phyloP scores from a whole-genome alignment of 306 rosid species.

The Castanea crenata region DNA sequence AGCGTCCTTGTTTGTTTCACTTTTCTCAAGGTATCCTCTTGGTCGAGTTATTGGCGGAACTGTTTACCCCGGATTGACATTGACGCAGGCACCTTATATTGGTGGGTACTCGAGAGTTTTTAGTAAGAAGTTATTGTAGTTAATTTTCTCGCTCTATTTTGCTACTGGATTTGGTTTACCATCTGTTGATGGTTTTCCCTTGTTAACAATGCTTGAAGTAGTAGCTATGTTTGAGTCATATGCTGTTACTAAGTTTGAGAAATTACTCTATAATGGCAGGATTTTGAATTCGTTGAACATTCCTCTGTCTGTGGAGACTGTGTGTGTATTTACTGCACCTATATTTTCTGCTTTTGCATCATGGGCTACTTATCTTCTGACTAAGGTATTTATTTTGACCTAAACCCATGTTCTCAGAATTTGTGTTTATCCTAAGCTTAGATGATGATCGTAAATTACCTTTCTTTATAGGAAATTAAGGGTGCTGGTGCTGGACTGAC shows the following conservation, averaged over 20 bases:
- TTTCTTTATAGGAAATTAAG: conserved; percentile 76
- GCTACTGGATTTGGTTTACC: conserved; percentile 13
- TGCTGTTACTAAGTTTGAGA: conserved; percentile 14
- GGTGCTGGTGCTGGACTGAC: conserved; percentile 96
- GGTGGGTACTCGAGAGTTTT: conserved; percentile 49
- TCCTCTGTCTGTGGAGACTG: conserved; percentile 97
- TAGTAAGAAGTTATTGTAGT: conserved; percentile 3
- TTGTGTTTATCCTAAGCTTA: conserved; percentile 9
- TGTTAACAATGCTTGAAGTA: conserved; percentile 14
- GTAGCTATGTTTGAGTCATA: conserved; percentile 8
- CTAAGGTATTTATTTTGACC: conserved; percentile 60
- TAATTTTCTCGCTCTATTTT: not conserved
- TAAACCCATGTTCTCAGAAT: conserved; percentile 1
- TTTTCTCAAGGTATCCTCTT: conserved; percentile 85
- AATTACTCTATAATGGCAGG: conserved; percentile 48
- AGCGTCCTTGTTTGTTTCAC: conserved; percentile 1
- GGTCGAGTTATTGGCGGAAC: conserved; percentile 99
- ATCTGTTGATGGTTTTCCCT: not conserved
- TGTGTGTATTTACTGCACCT: conserved; percentile 97
- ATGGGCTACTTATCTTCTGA: conserved; percentile 88
- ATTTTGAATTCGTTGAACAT: conserved; percentile 77
- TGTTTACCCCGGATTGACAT: conserved; percentile 95
- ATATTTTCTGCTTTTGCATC: conserved; percentile 97
- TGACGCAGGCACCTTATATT: conserved; percentile 91
- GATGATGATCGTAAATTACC: conserved; percentile 19